Percentiles rank a stretch among this genome's conserved stretches.
phyloP scores from a whole-genome alignment of 2,329 filamentous ascomycete genomes.

The Calonectria crousiana region DNA sequence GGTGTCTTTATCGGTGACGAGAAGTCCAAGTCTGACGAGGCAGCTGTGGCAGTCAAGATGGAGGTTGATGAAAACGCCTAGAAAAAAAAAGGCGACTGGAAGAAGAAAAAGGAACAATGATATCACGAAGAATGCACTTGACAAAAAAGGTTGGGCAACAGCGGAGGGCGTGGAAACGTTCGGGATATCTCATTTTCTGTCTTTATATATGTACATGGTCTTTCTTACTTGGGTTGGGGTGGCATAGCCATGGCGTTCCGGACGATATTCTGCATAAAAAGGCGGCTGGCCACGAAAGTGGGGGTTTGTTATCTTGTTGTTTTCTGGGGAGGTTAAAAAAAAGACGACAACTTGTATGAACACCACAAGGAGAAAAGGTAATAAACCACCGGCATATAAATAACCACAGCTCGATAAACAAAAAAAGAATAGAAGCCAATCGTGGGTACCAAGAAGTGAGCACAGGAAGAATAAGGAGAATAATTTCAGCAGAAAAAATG shows the following conservation, averaged over 20 bases:
- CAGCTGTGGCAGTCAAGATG: constrained; percentile 56
- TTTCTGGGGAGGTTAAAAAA: background rate
- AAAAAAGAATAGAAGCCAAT: background rate
- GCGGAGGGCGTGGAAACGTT: background rate
- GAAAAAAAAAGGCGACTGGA: background rate
- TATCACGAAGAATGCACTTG: background rate
- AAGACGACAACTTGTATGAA: constrained; percentile 1
- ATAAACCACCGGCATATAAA: constrained; percentile 17
- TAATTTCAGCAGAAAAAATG: background rate
- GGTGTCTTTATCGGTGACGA: constrained; percentile 91
- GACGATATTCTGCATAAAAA: constrained; percentile 8
- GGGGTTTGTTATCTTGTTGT: background rate
- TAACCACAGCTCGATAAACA: constrained; percentile 7
- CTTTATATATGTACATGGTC: background rate
- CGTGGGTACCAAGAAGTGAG: background rate
- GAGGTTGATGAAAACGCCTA: constrained; percentile 63
- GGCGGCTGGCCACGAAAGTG: background rate
- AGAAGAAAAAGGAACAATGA: background rate
- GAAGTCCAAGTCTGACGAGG: constrained; percentile 58
- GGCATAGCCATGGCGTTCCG: constrained; percentile 45
- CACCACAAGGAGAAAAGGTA: background rate
- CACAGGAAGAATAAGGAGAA: background rate
- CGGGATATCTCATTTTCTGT: background rate
- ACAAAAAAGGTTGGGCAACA: background rate
- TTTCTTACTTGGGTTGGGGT: background rate